phyloP scores from a whole-genome alignment of 1,139 yeast genomes.

The Candida sojae region DNA sequence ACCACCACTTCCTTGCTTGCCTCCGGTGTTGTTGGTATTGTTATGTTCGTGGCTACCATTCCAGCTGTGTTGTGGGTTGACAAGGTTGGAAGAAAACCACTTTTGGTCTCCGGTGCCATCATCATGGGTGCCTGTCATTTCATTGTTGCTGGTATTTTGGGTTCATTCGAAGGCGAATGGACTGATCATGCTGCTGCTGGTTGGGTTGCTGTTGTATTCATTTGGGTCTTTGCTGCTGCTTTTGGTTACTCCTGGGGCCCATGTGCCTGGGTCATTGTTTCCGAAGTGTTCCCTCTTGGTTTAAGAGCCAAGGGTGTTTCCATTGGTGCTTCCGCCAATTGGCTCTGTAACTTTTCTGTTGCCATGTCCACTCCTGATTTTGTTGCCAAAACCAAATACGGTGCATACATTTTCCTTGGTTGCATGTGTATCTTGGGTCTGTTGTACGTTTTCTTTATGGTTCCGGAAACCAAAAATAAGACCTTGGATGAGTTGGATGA shows the following conservation, averaged over 20 bases:
- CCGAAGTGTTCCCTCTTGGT: constrained; percentile 24
- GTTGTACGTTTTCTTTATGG: constrained; percentile 25
- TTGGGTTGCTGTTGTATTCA: constrained; percentile 48
- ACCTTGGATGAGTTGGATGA: constrained; percentile 33
- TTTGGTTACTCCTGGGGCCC: constrained; percentile 35
- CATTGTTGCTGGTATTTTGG: constrained; percentile 55
- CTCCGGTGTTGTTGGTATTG: constrained; percentile 59
- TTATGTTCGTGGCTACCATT: constrained; percentile 24
- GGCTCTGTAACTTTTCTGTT: constrained; percentile 42
- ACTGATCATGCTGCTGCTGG: constrained; percentile 22
- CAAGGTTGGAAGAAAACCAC: constrained; percentile 16
- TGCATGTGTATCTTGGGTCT: constrained; percentile 21
- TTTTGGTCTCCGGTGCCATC: constrained; percentile 15
- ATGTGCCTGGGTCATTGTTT: constrained; percentile 23
- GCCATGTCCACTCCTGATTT: constrained; percentile 33
- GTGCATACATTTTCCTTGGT: constrained; percentile 29
- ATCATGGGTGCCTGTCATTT: constrained; percentile 15
- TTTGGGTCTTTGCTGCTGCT: constrained; percentile 33
- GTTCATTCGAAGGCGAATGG: constrained; percentile 30
- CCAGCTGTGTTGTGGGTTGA: constrained; percentile 43
- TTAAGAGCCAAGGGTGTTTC: constrained; percentile 27
- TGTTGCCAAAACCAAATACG: constrained; percentile 22
- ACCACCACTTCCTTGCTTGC: constrained; percentile 23
- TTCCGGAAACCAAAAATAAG: constrained; percentile 34
- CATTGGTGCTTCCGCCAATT: constrained; percentile 38